Percentiles rank a stretch among this genome's conserved stretches.
Conservation (phyloP, 140 eudicot genomes). For the Erigeron philadelphicus region DNA sequence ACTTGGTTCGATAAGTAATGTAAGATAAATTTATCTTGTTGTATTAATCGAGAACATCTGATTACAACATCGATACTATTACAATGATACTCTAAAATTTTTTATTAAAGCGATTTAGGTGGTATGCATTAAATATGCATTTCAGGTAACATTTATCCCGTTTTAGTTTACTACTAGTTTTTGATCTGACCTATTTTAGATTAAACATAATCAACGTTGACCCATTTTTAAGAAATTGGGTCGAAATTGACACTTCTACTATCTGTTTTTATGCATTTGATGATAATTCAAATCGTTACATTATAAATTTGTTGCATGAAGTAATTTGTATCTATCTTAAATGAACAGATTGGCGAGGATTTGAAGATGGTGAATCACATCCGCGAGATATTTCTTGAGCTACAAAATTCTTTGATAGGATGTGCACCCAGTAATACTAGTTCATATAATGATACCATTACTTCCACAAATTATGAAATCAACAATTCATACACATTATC, state of each 20-base stretch:
- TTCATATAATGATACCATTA: constrained; percentile 29
- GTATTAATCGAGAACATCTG: neutral
- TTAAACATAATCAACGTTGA: neutral
- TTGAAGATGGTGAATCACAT: constrained; percentile 56
- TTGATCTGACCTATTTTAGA: neutral
- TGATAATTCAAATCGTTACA: neutral
- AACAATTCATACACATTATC: constrained; percentile 25
- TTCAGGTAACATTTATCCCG: neutral
- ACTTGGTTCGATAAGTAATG: constrained; percentile 74
- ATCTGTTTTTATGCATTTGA: neutral
- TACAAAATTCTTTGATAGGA: constrained; percentile 40
- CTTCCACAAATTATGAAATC: constrained; percentile 25
- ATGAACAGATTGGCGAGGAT: constrained; percentile 64
- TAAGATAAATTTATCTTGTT: constrained; percentile 29
- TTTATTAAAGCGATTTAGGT: neutral
- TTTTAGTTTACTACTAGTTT: no score
- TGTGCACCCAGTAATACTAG: constrained; percentile 24
- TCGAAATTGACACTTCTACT: neutral
- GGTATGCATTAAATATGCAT: neutral
- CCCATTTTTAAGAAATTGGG: neutral
- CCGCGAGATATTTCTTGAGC: constrained; percentile 40
- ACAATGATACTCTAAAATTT: neutral
- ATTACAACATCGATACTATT: neutral
- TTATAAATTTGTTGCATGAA: neutral
- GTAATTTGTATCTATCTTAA: neutral